A percentile compares a stretch with the other conserved stretches of the same genome.
Evolutionary conservation across 148 eudicot species (phyloP).

Genomic region (Rhododendron kiyosumense): DNA sequence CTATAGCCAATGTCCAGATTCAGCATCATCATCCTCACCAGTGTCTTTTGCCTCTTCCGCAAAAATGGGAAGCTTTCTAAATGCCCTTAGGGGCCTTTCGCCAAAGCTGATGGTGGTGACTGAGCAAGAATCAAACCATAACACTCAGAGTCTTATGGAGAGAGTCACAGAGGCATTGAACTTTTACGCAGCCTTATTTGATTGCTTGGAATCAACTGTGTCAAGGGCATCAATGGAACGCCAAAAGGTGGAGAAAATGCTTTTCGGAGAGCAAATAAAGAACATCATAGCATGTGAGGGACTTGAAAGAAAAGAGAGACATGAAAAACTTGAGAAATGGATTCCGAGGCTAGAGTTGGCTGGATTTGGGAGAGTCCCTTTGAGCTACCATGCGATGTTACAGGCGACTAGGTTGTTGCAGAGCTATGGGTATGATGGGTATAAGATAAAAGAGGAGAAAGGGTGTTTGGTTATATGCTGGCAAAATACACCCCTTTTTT

Average conservation of each 20-base stretch:
- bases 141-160: constrained; percentile 42
- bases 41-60: constrained; percentile 23
- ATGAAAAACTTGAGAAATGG: constrained; percentile 75
- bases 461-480: constrained; percentile 56
- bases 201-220: constrained; percentile 49
- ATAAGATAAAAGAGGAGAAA: constrained; percentile 43
- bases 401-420: constrained; percentile 53
- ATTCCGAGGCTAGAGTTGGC: constrained; percentile 48
- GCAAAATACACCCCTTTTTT: constrained; percentile 55
- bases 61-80: constrained; percentile 36
- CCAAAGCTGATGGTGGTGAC: constrained; percentile 74
- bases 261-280: constrained; percentile 70
- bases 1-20: constrained; percentile 35
- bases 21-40: constrained; percentile 38
- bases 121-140: constrained; percentile 74
- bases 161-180: constrained; percentile 53
- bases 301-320: constrained; percentile 52
- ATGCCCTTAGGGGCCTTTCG: constrained; percentile 42
- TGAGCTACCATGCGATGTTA: constrained; percentile 43
- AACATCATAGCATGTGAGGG: constrained; percentile 73
- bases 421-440: constrained; percentile 44
- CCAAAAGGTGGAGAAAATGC: constrained; percentile 58
- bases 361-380: constrained; percentile 45
- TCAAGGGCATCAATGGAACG: constrained; percentile 48
- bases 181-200: constrained; percentile 68